Conservation (phyloP, 441 rosid species). For the Arabidopsis lyrata region DNA sequence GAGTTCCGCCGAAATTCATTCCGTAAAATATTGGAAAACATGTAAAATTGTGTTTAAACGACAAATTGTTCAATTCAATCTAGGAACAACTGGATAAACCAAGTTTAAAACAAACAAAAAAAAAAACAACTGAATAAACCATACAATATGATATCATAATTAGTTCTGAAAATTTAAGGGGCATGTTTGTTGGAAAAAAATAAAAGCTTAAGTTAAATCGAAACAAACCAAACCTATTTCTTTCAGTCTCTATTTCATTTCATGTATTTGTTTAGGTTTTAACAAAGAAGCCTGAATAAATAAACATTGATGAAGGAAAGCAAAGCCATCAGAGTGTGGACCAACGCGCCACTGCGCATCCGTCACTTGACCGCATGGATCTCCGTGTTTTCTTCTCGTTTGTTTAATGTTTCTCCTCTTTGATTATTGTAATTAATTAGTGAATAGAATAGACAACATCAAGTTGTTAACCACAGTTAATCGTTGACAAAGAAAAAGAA, state of each 20-base stretch:
- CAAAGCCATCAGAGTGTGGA: constrained; percentile 29
- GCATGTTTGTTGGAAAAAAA: too few relatives aligned
- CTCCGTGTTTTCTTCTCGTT: constrained; percentile 18
- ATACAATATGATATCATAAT: neutral
- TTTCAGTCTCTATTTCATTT: neutral
- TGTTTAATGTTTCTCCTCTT: constrained; percentile 15
- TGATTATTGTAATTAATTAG: neutral
- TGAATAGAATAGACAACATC: neutral
- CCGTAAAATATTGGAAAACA: too few relatives aligned
- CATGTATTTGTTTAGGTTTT: neutral
- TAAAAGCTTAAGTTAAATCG: too few relatives aligned
- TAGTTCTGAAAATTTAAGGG: neutral
- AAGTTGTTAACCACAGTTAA: constrained; percentile 28
- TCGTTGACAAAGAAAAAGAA: constrained; percentile 26
- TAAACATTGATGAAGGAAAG: neutral
- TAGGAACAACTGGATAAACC: neutral
- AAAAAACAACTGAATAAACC: neutral
- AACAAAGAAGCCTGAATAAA: neutral
- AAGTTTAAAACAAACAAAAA: too few relatives aligned
- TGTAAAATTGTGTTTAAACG: too few relatives aligned
- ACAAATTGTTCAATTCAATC: neutral
- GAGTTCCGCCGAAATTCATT: neutral
- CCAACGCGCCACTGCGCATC: constrained; percentile 32
- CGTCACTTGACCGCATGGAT: constrained; percentile 40
- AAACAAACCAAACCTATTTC: neutral